These are phyloP conservation scores for Verticillium klebahnii DNA, from an alignment of 2,329 filamentous ascomycete species.

Conservation along the genomic window DNA sequence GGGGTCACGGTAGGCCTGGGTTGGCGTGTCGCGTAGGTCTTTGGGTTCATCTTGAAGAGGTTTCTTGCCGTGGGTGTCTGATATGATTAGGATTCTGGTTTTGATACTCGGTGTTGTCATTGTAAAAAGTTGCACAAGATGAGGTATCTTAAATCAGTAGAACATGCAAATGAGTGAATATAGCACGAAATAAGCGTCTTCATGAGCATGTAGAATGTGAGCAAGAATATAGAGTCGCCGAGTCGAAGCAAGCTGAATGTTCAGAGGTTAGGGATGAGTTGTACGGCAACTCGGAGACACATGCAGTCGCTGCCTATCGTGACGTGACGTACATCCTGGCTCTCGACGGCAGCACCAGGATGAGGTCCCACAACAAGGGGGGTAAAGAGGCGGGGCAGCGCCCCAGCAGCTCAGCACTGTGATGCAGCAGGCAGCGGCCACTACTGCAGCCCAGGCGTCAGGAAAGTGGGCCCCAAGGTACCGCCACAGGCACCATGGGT, in stretches of 20 bases:
- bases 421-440: background rate
- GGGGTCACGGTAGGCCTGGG: slow-evolving; percentile 24
- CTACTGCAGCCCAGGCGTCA: background rate
- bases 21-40: slow-evolving; percentile 1
- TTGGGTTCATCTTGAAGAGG: slow-evolving; percentile 1
- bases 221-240: too few relatives aligned
- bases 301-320: background rate
- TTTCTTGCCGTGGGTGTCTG: slow-evolving; percentile 29
- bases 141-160: too few relatives aligned
- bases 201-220: too few relatives aligned
- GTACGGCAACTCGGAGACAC: too few relatives aligned
- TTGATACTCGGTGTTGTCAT: slow-evolving; percentile 16
- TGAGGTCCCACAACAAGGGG: background rate
- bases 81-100: slow-evolving; percentile 32
- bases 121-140: background rate
- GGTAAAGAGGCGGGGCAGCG: background rate
- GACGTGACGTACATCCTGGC: background rate
- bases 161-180: too few relatives aligned
- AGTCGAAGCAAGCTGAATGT: too few relatives aligned
- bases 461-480: background rate
- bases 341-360: background rate
- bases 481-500: background rate
- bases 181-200: too few relatives aligned
- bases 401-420: background rate
- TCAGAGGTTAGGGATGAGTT: too few relatives aligned